Conservation (phyloP, 2,329 filamentous ascomycete genomes). For the Curvularia spicifera region DNA sequence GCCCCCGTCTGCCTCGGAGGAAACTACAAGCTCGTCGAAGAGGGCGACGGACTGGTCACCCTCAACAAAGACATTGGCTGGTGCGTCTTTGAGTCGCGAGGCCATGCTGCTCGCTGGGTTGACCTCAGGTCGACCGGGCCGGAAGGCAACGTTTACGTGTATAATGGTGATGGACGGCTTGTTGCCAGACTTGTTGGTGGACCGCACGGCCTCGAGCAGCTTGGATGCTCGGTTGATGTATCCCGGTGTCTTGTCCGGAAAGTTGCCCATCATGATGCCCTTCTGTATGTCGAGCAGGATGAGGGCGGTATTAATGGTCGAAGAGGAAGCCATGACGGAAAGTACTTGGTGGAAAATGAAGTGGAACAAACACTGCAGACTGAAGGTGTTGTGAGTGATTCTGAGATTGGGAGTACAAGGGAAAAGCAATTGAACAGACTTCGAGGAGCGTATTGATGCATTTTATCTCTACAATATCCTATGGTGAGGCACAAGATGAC, state of each 20-base stretch:
- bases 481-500: background rate
- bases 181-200: background rate
- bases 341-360: background rate
- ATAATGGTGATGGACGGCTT: background rate
- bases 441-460: background rate
- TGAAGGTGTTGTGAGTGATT: background rate
- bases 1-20: background rate
- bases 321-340: background rate
- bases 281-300: background rate
- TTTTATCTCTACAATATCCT: background rate
- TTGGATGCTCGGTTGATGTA: background rate
- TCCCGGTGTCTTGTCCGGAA: background rate
- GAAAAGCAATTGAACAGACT: background rate
- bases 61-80: background rate
- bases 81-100: background rate
- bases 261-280: constrained; percentile 3
- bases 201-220: background rate
- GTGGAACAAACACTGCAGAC: background rate
- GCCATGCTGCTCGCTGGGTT: background rate
- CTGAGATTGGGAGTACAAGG: background rate
- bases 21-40: background rate
- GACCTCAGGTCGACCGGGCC: background rate
- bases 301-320: background rate
- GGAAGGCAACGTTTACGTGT: background rate
- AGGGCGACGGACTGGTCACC: constrained; percentile 1